These are phyloP conservation scores for Metarhizium rileyi DNA, from an alignment of 2,329 filamentous ascomycete genomes.

Conservation along the genomic window DNA sequence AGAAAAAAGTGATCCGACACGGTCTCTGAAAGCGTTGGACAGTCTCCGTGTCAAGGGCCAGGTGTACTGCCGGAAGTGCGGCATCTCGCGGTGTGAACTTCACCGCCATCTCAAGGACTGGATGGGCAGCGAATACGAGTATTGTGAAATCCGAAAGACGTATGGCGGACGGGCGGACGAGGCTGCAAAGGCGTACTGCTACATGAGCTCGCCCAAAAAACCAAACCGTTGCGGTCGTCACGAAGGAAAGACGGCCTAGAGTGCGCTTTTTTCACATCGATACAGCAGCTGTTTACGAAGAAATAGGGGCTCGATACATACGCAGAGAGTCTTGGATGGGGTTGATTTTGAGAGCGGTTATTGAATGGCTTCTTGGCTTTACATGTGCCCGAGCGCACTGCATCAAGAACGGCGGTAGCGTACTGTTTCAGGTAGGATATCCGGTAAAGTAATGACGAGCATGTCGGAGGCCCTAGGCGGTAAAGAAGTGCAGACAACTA, in stretches of 20 bases:
- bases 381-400: neutral
- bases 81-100: conserved; percentile 50
- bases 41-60: conserved; percentile 45
- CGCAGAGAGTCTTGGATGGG: neutral
- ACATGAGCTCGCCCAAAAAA: conserved; percentile 50
- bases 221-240: conserved; percentile 49
- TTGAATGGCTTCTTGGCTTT: neutral
- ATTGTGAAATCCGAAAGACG: conserved; percentile 49
- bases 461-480: neutral
- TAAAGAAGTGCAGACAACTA: neutral
- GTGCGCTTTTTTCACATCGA: neutral
- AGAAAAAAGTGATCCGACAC: neutral
- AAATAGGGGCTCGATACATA: neutral
- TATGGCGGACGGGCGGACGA: conserved; percentile 40
- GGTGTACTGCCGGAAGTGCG: conserved; percentile 53
- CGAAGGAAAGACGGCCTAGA: conserved; percentile 18
- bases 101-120: conserved; percentile 52
- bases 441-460: neutral
- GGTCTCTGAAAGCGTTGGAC: conserved; percentile 24
- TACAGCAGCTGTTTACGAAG: neutral
- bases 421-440: neutral
- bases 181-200: conserved; percentile 42
- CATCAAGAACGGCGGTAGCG: neutral
- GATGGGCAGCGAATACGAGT: conserved; percentile 48
- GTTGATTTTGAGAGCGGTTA: neutral